Conservation (phyloP, 2,329 filamentous ascomycete species). For the Epichloe sp. region DNA sequence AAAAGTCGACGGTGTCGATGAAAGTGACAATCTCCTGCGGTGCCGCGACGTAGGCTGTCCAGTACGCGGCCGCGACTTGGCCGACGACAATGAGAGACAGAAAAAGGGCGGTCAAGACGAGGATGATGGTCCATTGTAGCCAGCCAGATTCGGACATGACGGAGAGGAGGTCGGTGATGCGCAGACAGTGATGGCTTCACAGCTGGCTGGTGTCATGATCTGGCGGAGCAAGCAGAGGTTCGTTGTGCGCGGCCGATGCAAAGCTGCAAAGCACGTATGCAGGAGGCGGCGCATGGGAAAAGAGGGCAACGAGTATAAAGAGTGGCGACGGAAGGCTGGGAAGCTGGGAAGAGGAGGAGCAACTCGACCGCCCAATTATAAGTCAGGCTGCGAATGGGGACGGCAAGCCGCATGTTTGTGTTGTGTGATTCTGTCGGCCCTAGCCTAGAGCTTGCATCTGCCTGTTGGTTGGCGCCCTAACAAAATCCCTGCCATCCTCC, state of each 20-base stretch:
- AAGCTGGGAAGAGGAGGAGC: slow-evolving; percentile 3
- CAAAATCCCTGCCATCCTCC: no score
- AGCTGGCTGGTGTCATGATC: slow-evolving; percentile 5
- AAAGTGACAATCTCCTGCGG: slow-evolving; percentile 45
- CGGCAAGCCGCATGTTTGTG: slow-evolving; percentile 2
- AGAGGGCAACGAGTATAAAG: background rate
- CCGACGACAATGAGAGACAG: slow-evolving; percentile 41
- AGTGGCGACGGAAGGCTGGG: slow-evolving; percentile 1
- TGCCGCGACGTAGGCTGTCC: slow-evolving; percentile 42
- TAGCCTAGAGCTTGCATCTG: no score
- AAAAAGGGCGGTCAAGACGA: slow-evolving; percentile 44
- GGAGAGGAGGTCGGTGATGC: slow-evolving; percentile 13
- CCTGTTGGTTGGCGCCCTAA: no score
- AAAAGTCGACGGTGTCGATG: slow-evolving; percentile 48
- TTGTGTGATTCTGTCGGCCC: background rate
- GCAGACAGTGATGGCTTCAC: slow-evolving; percentile 8
- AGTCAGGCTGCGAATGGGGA: background rate
- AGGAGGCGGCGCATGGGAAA: background rate
- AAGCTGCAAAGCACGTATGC: background rate
- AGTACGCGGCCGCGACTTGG: slow-evolving; percentile 39
- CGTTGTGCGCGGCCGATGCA: slow-evolving; percentile 2
- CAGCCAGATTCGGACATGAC: slow-evolving; percentile 38
- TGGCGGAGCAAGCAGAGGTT: background rate
- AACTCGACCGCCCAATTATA: slow-evolving; percentile 3
- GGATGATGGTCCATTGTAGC: slow-evolving; percentile 43